Evolutionary conservation across 176 grass and related monocot species (phyloP), one percentile per base, ranked within the genome.

Genomic region (Stipa capillata): DNA sequence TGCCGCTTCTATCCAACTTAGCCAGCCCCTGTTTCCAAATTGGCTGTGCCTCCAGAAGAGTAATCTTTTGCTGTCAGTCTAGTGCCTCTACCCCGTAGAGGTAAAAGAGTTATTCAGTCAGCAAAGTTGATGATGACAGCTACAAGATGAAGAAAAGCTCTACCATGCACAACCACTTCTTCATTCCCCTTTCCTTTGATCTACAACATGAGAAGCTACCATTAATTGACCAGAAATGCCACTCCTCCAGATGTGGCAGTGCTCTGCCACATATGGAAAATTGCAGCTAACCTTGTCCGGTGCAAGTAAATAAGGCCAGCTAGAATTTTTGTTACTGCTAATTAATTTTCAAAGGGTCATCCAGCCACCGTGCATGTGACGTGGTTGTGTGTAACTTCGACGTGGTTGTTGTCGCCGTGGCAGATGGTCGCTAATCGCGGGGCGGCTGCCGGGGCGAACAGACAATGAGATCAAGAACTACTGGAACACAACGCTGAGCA

Each of bases 401-500:
- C n/a, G n/a, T n/a, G n/a, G n/a, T 6, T 50, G 7, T 50, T 71
- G 8, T 29, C 65, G 0, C 12, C 0, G 34, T 32, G 53, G 57
- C 62, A 89, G 82, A 41, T 85, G 87, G 82, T 89, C 82, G 36
- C 72, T 82, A 56, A 82, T 89, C 45, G 87, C 82, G 5, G 65
- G 71, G 21, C 72, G 82, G 68, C 77, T 82, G 70, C 87, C 87
- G 34, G 78, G 82, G 72, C 64, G 83, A 82, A 73, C 83, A 73
- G 73, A 89, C 73, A 89, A 90, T 59, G 87, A 90, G 31, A 90
- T 86, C 57, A 90, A 90, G 72, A 85, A 90, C 87, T 73, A 82
- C 65, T 78, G 78, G 87, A 89, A 82, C 83, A 89, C 72, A 20
- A 89, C 83, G 3, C 72, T 85, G 3, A 39, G 78, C 47, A 85